phyloP scores from a whole-genome alignment of 2,329 filamentous ascomycete genomes.

The Botrytis tulipae region DNA sequence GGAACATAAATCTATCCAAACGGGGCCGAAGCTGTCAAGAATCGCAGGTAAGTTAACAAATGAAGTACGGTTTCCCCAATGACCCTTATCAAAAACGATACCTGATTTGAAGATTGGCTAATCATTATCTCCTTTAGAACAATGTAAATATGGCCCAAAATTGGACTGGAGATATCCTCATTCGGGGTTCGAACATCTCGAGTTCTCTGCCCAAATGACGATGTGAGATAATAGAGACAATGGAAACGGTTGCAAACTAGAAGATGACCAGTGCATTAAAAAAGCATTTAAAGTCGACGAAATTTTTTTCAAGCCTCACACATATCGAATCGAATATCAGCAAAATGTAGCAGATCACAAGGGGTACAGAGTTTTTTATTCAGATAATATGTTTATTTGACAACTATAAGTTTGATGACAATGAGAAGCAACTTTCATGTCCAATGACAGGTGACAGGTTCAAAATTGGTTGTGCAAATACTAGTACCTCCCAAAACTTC shows the following conservation, averaged over 20 bases:
- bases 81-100: background rate
- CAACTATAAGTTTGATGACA: conserved; percentile 19
- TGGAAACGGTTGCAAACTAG: conserved; percentile 71
- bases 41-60: conserved; percentile 58
- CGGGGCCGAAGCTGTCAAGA: background rate
- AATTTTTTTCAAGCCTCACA: conserved; percentile 61
- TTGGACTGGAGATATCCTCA: conserved; percentile 72
- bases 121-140: conserved; percentile 47
- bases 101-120: background rate
- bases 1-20: background rate
- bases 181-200: conserved; percentile 50
- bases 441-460: conserved; percentile 9
- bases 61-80: conserved; percentile 13
- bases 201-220: conserved; percentile 77
- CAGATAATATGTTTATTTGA: background rate
- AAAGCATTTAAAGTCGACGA: too few relatives aligned
- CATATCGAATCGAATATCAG: background rate
- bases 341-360: background rate
- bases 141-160: conserved; percentile 78
- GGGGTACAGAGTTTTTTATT: background rate
- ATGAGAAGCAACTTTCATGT: conserved; percentile 12
- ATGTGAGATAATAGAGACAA: conserved; percentile 80
- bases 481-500: conserved; percentile 16
- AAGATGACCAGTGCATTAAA: conserved; percentile 36
- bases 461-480: conserved; percentile 22